A percentile compares a stretch with the other conserved stretches of the same genome.
phyloP scores from a whole-genome alignment of 176 grass and related monocot species.

The Tillandsia leiboldiana region DNA sequence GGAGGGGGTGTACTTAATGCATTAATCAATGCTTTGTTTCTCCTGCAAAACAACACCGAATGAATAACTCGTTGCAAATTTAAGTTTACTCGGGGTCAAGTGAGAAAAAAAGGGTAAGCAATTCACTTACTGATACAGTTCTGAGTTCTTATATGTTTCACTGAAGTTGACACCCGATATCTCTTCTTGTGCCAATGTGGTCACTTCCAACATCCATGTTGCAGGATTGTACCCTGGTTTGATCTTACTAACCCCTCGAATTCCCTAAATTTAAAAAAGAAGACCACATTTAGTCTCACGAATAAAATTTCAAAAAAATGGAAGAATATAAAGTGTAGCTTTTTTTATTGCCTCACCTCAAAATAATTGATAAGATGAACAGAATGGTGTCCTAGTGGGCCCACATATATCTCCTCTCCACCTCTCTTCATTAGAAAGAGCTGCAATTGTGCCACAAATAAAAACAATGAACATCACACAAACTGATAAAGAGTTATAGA shows the following conservation, averaged over 20 bases:
- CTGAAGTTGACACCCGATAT: slow-evolving; percentile 33
- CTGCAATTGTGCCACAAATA: slow-evolving; percentile 27
- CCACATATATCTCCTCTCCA: slow-evolving; percentile 60
- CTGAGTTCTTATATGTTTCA: slow-evolving; percentile 41
- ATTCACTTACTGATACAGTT: slow-evolving; percentile 42
- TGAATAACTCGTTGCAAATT: not conserved
- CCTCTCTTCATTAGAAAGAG: slow-evolving; percentile 61
- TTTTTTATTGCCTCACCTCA: slow-evolving; percentile 27
- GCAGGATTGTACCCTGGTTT: slow-evolving; percentile 55
- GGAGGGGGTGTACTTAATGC: slow-evolving; percentile 29
- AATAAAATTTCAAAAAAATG: no score
- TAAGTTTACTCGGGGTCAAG: not conserved
- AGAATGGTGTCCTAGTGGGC: slow-evolving; percentile 44
- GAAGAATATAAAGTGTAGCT: slow-evolving; percentile 1
- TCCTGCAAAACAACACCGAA: slow-evolving; percentile 23
- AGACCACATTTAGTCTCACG: no score
- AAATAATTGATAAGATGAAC: slow-evolving; percentile 43
- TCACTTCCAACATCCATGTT: slow-evolving; percentile 71
- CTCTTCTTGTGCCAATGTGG: slow-evolving; percentile 45
- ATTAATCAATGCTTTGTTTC: slow-evolving; percentile 44
- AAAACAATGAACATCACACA: not conserved
- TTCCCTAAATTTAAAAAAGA: slow-evolving; percentile 21
- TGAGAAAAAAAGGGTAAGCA: not conserved
- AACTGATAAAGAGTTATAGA: no score
- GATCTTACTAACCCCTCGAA: slow-evolving; percentile 46